Percentiles rank a stretch among this genome's conserved stretches.
These are phyloP conservation scores for Ophiostoma sp. DNA, from an alignment of 2,329 filamentous ascomycete species.

Conservation along the genomic window DNA sequence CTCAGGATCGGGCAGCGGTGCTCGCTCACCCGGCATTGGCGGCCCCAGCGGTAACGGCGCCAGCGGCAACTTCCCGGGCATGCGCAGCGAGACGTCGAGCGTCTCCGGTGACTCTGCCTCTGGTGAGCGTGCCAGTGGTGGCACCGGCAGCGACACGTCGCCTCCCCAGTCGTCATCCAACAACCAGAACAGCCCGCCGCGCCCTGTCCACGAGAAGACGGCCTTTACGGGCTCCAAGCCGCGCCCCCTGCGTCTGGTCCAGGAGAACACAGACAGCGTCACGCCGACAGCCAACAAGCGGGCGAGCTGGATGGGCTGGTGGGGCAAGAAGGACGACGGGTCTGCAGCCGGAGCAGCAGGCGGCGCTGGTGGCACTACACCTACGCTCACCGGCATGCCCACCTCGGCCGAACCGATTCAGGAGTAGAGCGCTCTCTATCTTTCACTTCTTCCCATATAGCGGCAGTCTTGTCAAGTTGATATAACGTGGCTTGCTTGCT, in stretches of 20 bases:
- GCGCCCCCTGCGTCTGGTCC: constrained; percentile 80
- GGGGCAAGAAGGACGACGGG: constrained; percentile 51
- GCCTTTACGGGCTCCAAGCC: constrained; percentile 71
- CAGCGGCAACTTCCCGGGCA: constrained; percentile 69
- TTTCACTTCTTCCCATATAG: constrained; percentile 9
- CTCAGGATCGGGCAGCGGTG: constrained; percentile 44
- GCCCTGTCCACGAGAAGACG: constrained; percentile 53
- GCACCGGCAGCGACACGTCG: constrained; percentile 40
- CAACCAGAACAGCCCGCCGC: constrained; percentile 52
- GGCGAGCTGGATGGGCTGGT: constrained; percentile 66
- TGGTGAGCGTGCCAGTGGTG: constrained; percentile 45
- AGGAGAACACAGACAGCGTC: constrained; percentile 65
- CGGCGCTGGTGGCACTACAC: background rate
- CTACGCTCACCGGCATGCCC: constrained; percentile 18
- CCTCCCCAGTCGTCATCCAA: constrained; percentile 43
- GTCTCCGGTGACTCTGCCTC: constrained; percentile 63
- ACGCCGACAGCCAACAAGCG: constrained; percentile 55
- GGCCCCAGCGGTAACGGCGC: constrained; percentile 36
- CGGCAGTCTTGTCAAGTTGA: background rate
- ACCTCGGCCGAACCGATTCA: constrained; percentile 24
- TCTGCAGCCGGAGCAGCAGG: background rate
- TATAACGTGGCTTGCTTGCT: background rate
- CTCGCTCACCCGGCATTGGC: constrained; percentile 50
- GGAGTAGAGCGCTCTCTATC: constrained; percentile 25
- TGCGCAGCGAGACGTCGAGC: constrained; percentile 64